phyloP scores from a whole-genome alignment of 306 rosid genomes.

The Argentina anserina region DNA sequence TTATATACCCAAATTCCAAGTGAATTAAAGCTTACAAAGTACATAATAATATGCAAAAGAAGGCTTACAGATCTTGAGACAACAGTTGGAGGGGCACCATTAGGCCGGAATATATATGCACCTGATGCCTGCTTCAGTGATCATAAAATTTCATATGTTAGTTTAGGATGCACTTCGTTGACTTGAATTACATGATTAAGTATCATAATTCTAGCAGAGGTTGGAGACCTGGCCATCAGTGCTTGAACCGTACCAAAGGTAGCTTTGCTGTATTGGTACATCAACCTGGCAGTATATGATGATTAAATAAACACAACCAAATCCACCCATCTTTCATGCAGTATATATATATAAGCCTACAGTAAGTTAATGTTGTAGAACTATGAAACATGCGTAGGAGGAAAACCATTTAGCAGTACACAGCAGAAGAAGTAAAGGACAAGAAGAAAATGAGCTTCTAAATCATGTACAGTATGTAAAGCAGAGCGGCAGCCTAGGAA shows the following conservation, averaged over 20 bases:
- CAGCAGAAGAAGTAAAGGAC: neutral
- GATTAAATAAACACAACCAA: slow-evolving; percentile 14
- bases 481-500: neutral
- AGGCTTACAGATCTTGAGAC: slow-evolving; percentile 79
- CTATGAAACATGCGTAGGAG: neutral
- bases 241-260: slow-evolving; percentile 74
- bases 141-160: neutral
- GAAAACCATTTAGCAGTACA: neutral
- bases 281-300: slow-evolving; percentile 51
- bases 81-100: slow-evolving; percentile 50
- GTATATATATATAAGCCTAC: neutral
- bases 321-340: neutral
- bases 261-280: slow-evolving; percentile 81
- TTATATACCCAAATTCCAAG: neutral
- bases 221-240: slow-evolving; percentile 40
- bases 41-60: neutral
- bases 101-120: slow-evolving; percentile 87
- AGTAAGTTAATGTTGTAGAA: neutral
- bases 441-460: neutral
- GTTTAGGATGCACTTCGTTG: slow-evolving; percentile 10
- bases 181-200: neutral
- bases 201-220: slow-evolving; percentile 10
- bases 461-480: neutral
- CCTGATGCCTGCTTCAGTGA: slow-evolving; percentile 55
- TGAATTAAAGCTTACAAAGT: neutral